These are phyloP conservation scores for Russula lepida DNA, from an alignment of 768 basidiomycete genomes.

Conservation along the genomic window DNA sequence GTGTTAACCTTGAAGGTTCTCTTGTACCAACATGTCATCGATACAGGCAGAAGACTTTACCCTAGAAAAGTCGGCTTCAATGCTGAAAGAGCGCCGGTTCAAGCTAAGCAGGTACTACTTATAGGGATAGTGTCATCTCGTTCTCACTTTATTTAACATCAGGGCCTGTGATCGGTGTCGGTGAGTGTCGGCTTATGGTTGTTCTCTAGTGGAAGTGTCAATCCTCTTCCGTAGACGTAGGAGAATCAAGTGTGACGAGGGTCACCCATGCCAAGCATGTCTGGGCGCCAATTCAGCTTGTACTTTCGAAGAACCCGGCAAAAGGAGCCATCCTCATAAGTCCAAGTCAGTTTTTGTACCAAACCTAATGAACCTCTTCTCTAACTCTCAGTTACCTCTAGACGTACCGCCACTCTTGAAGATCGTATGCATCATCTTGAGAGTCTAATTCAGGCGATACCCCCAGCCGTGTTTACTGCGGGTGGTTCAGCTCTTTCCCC, in stretches of 20 bases:
- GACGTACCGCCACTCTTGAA: slow-evolving; percentile 75
- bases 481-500: slow-evolving; percentile 35
- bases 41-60: slow-evolving; percentile 2
- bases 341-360: slow-evolving; percentile 54
- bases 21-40: slow-evolving; percentile 1
- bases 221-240: slow-evolving; percentile 45
- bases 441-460: slow-evolving; percentile 76
- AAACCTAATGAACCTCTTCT: background rate
- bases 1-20: background rate
- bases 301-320: slow-evolving; percentile 82
- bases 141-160: slow-evolving; percentile 3
- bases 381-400: slow-evolving; percentile 24
- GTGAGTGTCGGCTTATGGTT: slow-evolving; percentile 36
- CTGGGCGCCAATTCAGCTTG: slow-evolving; percentile 74
- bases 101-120: slow-evolving; percentile 70
- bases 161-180: slow-evolving; percentile 90
- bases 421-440: slow-evolving; percentile 86
- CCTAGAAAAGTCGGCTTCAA: slow-evolving; percentile 20
- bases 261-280: slow-evolving; percentile 83
- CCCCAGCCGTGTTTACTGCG: slow-evolving; percentile 68
- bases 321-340: slow-evolving; percentile 79
- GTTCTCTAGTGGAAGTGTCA: background rate
- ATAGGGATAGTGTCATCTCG: slow-evolving; percentile 4
- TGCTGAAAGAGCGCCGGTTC: slow-evolving; percentile 73
- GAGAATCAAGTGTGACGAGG: slow-evolving; percentile 83